Conservation (phyloP, 129 eudicot species). For the Mikania micrantha region DNA sequence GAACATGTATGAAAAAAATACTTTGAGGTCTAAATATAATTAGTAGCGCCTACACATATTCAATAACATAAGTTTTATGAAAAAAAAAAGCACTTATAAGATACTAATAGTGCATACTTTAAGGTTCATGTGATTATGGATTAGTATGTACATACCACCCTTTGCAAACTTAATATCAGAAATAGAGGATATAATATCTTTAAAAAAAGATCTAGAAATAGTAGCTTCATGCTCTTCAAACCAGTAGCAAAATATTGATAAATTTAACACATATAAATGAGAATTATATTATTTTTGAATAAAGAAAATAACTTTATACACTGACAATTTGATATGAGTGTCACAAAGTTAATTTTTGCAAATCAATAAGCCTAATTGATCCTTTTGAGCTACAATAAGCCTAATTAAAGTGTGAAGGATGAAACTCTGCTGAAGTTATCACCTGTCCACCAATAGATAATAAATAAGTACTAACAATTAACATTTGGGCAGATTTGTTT, state of each 20-base stretch:
- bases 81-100: not conserved
- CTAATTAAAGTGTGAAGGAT: conserved; percentile 89
- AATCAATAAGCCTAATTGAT: conserved; percentile 81
- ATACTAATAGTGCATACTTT: conserved; percentile 49
- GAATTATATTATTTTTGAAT: not conserved
- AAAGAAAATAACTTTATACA: conserved; percentile 13
- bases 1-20: conserved; percentile 14
- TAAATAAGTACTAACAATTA: not conserved
- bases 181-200: conserved; percentile 86
- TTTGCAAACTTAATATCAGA: conserved; percentile 87
- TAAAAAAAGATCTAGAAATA: conserved; percentile 86
- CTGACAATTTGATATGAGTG: conserved; percentile 86
- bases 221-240: conserved; percentile 81
- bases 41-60: not conserved
- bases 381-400: conserved; percentile 98
- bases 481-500: not conserved
- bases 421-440: conserved; percentile 93
- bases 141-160: conserved; percentile 76
- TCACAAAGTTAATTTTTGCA: conserved; percentile 93
- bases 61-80: not conserved
- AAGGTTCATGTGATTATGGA: conserved; percentile 95
- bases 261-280: not conserved
- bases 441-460: conserved; percentile 65
- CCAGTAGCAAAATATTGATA: conserved; percentile 34
- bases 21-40: conserved; percentile 2